These are phyloP conservation scores for Aspergillus sp. DNA, from an alignment of 2,329 filamentous ascomycete genomes.

Conservation along the genomic window DNA sequence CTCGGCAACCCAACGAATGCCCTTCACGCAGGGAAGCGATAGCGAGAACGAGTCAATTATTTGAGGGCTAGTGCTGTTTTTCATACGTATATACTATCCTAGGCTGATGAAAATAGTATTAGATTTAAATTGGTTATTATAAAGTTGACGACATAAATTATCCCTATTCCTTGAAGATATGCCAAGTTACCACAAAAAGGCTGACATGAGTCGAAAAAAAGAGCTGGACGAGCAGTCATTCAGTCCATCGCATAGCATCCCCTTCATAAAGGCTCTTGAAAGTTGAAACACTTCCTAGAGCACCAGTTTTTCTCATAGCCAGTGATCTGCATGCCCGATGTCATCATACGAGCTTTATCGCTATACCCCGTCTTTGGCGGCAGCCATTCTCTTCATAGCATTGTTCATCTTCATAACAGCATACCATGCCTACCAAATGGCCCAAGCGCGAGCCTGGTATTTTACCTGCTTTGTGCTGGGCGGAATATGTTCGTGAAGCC, in stretches of 20 bases:
- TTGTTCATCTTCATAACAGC: constrained; percentile 49
- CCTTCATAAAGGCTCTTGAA: too few relatives aligned
- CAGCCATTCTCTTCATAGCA: constrained; percentile 49
- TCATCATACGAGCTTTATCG: constrained; percentile 31
- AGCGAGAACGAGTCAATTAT: not conserved
- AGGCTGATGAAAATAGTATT: not conserved
- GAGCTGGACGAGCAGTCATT: too few relatives aligned
- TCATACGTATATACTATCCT: not conserved
- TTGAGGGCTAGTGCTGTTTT: not conserved
- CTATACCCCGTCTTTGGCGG: constrained; percentile 50
- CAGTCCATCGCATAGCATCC: too few relatives aligned
- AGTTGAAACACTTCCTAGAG: too few relatives aligned
- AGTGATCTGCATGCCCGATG: not conserved
- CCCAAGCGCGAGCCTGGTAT: constrained; percentile 51
- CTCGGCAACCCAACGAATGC: not conserved
- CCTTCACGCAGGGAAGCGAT: not conserved
- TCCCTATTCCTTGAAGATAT: too few relatives aligned
- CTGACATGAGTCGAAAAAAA: too few relatives aligned
- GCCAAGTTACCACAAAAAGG: too few relatives aligned
- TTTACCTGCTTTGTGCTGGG: constrained; percentile 45
- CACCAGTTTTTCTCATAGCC: too few relatives aligned
- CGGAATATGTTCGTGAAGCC: constrained; percentile 36
- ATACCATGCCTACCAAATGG: constrained; percentile 46
- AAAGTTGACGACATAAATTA: not conserved
- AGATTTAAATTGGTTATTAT: not conserved